A percentile compares a stretch with the other conserved stretches of the same genome.
These are phyloP conservation scores for Raffaelea arxii DNA, from an alignment of 2,329 filamentous ascomycete species.

Conservation along the genomic window DNA sequence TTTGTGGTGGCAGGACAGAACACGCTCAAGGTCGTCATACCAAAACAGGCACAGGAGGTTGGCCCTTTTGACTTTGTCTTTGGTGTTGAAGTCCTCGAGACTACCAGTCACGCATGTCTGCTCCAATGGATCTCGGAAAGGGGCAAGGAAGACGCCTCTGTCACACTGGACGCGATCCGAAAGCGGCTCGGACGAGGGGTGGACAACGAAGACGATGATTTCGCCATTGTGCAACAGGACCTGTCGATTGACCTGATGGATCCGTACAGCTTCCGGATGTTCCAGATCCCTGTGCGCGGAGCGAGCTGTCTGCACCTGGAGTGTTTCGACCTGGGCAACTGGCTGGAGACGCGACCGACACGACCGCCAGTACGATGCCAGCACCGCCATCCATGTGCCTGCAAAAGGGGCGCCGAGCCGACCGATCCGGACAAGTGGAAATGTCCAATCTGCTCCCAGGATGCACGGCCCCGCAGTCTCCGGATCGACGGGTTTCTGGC, in stretches of 20 bases:
- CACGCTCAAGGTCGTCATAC: constrained; percentile 42
- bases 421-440: constrained; percentile 64
- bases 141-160: constrained; percentile 29
- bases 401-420: constrained; percentile 31
- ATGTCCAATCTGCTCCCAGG: constrained; percentile 72
- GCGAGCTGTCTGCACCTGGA: constrained; percentile 64
- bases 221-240: constrained; percentile 47
- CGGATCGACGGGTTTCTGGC: constrained; percentile 65
- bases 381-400: constrained; percentile 25
- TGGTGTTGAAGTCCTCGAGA: constrained; percentile 60
- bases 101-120: constrained; percentile 36
- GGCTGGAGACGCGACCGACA: constrained; percentile 55
- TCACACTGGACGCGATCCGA: constrained; percentile 50
- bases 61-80: constrained; percentile 42
- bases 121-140: constrained; percentile 26
- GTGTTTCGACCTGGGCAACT: constrained; percentile 83
- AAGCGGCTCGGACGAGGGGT: constrained; percentile 24
- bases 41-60: constrained; percentile 12
- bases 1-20: constrained; percentile 51
- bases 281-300: constrained; percentile 63
- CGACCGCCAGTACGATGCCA: constrained; percentile 28
- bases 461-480: constrained; percentile 66
- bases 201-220: constrained; percentile 47
- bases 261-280: constrained; percentile 56
- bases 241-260: constrained; percentile 56